A percentile compares a stretch with the other conserved stretches of the same genome.
These are phyloP conservation scores for Pisolithus microcarpus DNA, from an alignment of 768 basidiomycete species.

Conservation along the genomic window DNA sequence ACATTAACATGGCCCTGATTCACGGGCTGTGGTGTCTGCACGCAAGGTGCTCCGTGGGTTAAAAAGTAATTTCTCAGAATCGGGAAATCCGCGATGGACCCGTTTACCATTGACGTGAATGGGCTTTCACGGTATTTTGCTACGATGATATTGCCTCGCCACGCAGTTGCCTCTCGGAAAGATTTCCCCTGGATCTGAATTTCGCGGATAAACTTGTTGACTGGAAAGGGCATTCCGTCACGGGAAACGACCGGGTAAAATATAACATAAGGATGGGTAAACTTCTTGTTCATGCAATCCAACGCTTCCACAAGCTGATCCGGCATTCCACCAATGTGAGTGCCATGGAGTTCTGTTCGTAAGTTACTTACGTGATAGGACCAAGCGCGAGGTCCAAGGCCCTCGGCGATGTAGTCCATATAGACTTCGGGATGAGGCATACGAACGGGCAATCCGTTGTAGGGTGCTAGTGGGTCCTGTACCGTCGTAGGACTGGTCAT, in stretches of 20 bases:
- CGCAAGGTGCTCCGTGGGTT: slow-evolving; percentile 51
- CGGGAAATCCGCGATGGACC: slow-evolving; percentile 80
- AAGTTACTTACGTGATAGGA: slow-evolving; percentile 53
- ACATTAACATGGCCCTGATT: neutral
- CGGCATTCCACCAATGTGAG: slow-evolving; percentile 11
- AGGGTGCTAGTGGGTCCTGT: slow-evolving; percentile 38
- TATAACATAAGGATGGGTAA: slow-evolving; percentile 71
- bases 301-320: slow-evolving; percentile 63
- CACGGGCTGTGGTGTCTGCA: slow-evolving; percentile 16
- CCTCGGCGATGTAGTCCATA: slow-evolving; percentile 82
- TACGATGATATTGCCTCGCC: slow-evolving; percentile 75
- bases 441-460: slow-evolving; percentile 43
- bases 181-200: slow-evolving; percentile 67
- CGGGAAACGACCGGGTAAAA: slow-evolving; percentile 73
- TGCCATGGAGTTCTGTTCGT: slow-evolving; percentile 12
- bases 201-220: slow-evolving; percentile 70
- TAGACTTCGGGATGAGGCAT: slow-evolving; percentile 80
- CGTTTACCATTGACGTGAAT: slow-evolving; percentile 53
- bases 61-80: slow-evolving; percentile 74
- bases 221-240: slow-evolving; percentile 75
- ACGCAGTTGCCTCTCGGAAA: slow-evolving; percentile 58
- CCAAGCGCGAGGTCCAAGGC: slow-evolving; percentile 62
- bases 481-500: slow-evolving; percentile 59
- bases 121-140: slow-evolving; percentile 55
- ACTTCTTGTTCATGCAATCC: slow-evolving; percentile 74